Evolutionary conservation across 208 protist genomes (phyloP).

Genomic region (Kentomonas sorsogonicus): DNA sequence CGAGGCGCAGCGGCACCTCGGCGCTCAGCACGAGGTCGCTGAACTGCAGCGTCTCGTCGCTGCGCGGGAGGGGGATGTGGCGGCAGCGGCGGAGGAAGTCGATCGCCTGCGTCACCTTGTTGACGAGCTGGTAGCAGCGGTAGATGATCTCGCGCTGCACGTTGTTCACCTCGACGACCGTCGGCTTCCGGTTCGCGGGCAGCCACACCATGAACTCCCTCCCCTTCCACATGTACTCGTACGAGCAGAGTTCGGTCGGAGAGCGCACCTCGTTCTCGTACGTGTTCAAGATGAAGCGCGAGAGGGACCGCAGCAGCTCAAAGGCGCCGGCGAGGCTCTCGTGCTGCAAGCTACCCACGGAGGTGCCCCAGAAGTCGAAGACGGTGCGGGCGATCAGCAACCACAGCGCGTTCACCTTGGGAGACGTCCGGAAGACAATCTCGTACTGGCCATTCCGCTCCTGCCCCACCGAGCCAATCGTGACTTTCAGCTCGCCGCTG

Average conservation of each 20-base stretch:
- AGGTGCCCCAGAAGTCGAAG: conserved; percentile 61
- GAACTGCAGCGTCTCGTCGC: conserved; percentile 60
- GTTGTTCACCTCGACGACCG: conserved; percentile 30
- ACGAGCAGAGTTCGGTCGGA: conserved; percentile 1
- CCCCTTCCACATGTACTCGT: conserved; percentile 4
- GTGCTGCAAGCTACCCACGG: conserved; percentile 29
- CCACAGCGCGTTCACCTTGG: too few relatives aligned
- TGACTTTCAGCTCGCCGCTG: too few relatives aligned
- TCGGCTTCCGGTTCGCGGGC: neutral
- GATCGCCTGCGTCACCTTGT: conserved; percentile 55
- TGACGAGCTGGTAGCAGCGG: conserved; percentile 31
- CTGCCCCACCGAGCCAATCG: too few relatives aligned
- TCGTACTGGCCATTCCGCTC: too few relatives aligned
- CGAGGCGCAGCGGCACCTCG: conserved; percentile 56
- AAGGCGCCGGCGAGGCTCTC: conserved; percentile 22
- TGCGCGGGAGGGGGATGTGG: conserved; percentile 37
- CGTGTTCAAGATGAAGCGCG: conserved; percentile 15
- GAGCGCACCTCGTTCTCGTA: conserved; percentile 2
- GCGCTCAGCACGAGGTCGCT: conserved; percentile 69
- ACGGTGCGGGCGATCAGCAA: too few relatives aligned
- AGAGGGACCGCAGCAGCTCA: conserved; percentile 20
- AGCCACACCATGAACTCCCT: conserved; percentile 8
- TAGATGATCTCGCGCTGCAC: conserved; percentile 41
- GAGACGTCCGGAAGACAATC: too few relatives aligned
- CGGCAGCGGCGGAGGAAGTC: conserved; percentile 49